A percentile compares a stretch with the other conserved stretches of the same genome.
phyloP scores from a whole-genome alignment of 78 protist species.

The Protostelium mycophagum region DNA sequence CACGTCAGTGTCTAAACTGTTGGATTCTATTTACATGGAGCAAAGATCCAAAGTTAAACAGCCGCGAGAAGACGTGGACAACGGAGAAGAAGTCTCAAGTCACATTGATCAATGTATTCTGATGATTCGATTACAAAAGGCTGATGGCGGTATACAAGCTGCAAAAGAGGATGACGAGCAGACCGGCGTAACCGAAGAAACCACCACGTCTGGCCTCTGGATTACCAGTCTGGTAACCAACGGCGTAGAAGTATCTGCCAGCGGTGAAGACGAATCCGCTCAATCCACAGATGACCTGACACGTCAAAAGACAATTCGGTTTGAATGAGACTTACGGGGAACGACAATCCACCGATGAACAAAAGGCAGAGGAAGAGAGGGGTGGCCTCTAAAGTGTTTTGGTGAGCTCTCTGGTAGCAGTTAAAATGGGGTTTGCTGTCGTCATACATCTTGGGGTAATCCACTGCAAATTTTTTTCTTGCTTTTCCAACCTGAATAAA shows the following conservation, averaged over 20 bases:
- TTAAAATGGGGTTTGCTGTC: background rate
- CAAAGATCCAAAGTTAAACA: no score
- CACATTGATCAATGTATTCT: no score
- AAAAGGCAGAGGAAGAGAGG: background rate
- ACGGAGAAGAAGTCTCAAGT: no score
- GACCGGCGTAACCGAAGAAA: background rate
- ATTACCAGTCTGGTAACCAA: background rate
- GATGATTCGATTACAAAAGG: background rate
- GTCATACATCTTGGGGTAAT: background rate
- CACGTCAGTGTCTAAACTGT: no score
- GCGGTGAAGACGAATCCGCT: background rate
- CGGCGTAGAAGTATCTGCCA: background rate
- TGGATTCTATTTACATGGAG: no score
- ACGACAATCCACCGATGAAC: background rate
- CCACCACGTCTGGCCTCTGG: background rate
- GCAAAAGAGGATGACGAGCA: background rate
- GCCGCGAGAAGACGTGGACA: no score
- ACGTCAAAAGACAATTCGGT: background rate
- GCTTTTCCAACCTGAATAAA: background rate
- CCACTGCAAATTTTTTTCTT: background rate
- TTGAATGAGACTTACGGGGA: background rate
- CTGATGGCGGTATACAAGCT: background rate
- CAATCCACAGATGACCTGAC: background rate
- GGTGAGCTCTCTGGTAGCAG: conserved; percentile 1
- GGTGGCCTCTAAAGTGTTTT: background rate